Base-by-base conservation (phyloP, 129 eudicot species). In the Apium graveolens region DNA sequence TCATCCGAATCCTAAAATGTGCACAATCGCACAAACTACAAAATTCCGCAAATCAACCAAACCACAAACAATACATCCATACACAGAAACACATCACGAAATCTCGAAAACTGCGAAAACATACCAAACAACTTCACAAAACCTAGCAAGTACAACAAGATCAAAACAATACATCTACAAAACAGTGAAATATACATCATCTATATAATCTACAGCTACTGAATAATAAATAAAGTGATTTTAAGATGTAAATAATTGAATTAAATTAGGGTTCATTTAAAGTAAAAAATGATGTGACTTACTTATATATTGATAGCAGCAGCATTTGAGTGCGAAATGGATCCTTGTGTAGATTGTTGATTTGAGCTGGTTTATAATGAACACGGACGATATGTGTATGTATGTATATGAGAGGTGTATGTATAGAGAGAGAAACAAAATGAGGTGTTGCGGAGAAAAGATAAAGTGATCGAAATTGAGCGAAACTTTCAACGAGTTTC, bases 401-500 rank as follows among this genome's bases (percentile, higher is more conserved):
- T 26, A 7, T 31, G 35, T 12, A 11, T 21, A 32, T 4, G 66
- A 57, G 66, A n/a, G 69, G 35, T 3, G 35, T 26, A 16, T 26
- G 48, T 44, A 43, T 43, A 62, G 35, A 62, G 32, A 27, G 69
- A 62, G 69, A 62, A 11, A 62, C 13, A 27, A 24, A 62, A 7
- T 27, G 32, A n/a, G 69, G 69, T 62, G 69, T 11, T 62, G 35
- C 69, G 3, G 38, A 63, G 8, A 63, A 55, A 29, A 63, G 70
- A 63, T 63, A 29, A 63, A 63, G 70, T 27, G 70, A 63, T 63
- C 38, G 70, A 63, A 63, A 14, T 63, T 11, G 16, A 26, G 70
- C 70, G 70, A 63, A 63, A 63, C 9, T 63, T 63, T 63, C 70
- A 63, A 63, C 70, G 70, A 63, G 70, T 27, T 29, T 63, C 70